Base-by-base conservation (phyloP, 331 rosid species). In the Malus hybrid region DNA sequence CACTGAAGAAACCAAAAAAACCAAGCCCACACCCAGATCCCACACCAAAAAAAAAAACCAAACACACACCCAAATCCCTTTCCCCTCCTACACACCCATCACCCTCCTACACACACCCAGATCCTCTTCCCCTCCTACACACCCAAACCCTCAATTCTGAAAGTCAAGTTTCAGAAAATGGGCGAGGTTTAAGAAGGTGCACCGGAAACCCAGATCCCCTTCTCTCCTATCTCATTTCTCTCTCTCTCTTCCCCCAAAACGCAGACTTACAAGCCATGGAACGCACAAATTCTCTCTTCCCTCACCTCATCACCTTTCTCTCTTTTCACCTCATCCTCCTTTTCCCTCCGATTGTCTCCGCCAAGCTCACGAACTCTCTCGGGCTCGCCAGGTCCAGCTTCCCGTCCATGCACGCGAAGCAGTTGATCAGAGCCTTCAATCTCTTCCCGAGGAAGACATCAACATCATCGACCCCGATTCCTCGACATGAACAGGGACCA, bases 351-450 rank as follows among this genome's bases (percentile, higher is more conserved):
- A 57, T 85, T 33, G 48, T 83, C 52, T 73, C 85, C 63, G 83
- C 83, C 31, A 67, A 52, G 19, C 32, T 65, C 48, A 1, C 31
- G 8, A 80, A 83, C 10, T 72, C 80, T 60, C 42, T 74, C 34
- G 75, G 70, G 19, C 73, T 79, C 18, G 44, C 75, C 19, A 64
- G 79, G 24, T 83, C 90, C 36, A 77, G 81, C 67, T 84, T 83
- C 62, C 88, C 88, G 0, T 70, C 90, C 50, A 36, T 65, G 20
- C 90, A 86, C 34, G 89, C 83, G 1, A 73, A 85, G 81, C 77
- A 86, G 76, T 86, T 93, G 9, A 88, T 94, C 79, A 71, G 85
- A 8, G 87, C 80, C 64, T 88, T 94, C 56, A 94, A 92, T 72
- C 86, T 94, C 72, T 89, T 84, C 97, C 99, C 18, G 39, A 69